Evolutionary conservation across 2,329 filamentous ascomycete species (phyloP), one percentile per base, ranked within the genome.

Genomic region (Tolypocladium endophyticum): DNA sequence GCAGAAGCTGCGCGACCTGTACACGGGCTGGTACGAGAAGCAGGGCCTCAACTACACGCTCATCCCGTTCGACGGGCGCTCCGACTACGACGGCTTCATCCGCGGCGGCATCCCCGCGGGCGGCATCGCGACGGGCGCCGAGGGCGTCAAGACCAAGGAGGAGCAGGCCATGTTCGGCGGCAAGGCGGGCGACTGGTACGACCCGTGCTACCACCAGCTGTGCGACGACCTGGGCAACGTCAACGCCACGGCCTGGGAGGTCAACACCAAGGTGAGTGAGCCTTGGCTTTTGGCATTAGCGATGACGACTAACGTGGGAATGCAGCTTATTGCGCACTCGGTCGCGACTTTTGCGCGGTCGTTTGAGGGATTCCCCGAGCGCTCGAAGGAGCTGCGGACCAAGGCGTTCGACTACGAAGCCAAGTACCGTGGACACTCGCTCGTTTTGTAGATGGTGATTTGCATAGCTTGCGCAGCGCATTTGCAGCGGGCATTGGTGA

Each of bases 31-130:
- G 79, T 92, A 87, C 74, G 72, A 79, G 61, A 72, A 76, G 2
- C 78, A 86, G 28, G 85, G 79, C 1, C 77, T 86, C 60, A 85
- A 86, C 72, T 87, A 86, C 69, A 88, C 84, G 0, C 84, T 88
- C 60, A 89, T 89, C 35, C 82, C 84, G 2, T 93, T 94, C 64
- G 87, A 91, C 66, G 89, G 89, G 8, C 85, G 89, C 61, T 90
- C 86, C 63, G 90, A 94, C 72, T 93, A 93, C 66, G 87, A 86
- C 57, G 87, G 84, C 1, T 92, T 93, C 76, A 87, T 92, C 67
- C 79, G 83, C 41, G 80, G 83, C 59, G 87, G 87, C 3, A 90
- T 92, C 50, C 87, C 89, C 0, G 84, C 84, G 1, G 88, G 89
- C 30, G 89, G 89, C 36, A 84, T 92, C 62, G 88, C 88, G 59